Conservation (phyloP, 2,329 filamentous ascomycete genomes). For the Leptographium radiaticola region DNA sequence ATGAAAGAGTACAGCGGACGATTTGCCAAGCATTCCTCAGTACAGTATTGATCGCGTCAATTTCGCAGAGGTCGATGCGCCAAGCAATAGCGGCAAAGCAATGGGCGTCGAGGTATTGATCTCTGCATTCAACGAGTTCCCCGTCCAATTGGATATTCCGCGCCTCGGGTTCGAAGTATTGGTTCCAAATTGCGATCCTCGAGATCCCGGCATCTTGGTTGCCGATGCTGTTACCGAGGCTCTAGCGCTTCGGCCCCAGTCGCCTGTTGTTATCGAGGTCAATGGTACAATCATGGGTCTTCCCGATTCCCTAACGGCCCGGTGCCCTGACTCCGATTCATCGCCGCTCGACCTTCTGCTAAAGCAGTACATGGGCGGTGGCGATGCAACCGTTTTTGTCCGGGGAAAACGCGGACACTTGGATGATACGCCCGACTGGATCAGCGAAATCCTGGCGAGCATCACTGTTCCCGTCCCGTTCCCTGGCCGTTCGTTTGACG, state of each 20-base stretch:
- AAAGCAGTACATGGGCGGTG: slow-evolving; percentile 67
- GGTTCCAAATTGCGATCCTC: slow-evolving; percentile 63
- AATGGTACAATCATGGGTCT: slow-evolving; percentile 60
- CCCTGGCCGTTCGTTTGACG: slow-evolving; percentile 67
- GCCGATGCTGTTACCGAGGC: slow-evolving; percentile 59
- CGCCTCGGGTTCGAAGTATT: slow-evolving; percentile 73
- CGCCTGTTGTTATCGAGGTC: slow-evolving; percentile 55
- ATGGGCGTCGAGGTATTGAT: slow-evolving; percentile 73
- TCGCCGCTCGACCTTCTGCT: slow-evolving; percentile 80
- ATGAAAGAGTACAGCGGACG: slow-evolving; percentile 38
- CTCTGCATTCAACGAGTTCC: slow-evolving; percentile 61
- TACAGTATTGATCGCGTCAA: slow-evolving; percentile 75
- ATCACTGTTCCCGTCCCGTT: slow-evolving; percentile 77
- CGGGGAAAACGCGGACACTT: slow-evolving; percentile 59
- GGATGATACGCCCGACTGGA: slow-evolving; percentile 64
- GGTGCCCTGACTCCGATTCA: slow-evolving; percentile 62
- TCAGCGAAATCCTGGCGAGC: slow-evolving; percentile 65
- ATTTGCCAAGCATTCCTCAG: slow-evolving; percentile 65
- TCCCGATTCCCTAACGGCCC: slow-evolving; percentile 56
- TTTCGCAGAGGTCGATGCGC: slow-evolving; percentile 55
- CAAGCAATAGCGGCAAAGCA: slow-evolving; percentile 38
- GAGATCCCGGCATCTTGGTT: slow-evolving; percentile 63
- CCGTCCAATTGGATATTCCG: slow-evolving; percentile 64
- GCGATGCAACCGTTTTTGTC: slow-evolving; percentile 68
- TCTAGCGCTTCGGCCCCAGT: slow-evolving; percentile 54